A percentile compares a stretch with the other conserved stretches of the same genome.
Conservation (phyloP, 225 moss, liverwort and hornwort genomes). For the Sphagnum contortum region DNA sequence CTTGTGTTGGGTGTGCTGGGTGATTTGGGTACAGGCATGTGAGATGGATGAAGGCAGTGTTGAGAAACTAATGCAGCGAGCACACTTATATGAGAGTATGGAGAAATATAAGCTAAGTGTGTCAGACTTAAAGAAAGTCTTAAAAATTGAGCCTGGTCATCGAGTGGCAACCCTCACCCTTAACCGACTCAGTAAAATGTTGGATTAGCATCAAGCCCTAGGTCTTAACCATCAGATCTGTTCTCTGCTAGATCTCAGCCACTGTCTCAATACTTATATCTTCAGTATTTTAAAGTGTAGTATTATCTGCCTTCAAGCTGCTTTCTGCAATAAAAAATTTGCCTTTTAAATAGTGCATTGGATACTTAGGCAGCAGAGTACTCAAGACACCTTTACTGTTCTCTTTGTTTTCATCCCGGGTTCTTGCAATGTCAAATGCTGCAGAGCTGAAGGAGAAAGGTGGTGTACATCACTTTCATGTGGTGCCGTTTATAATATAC, state of each 20-base stretch:
- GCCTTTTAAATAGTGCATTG: neutral
- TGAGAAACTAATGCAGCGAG: constrained; percentile 74
- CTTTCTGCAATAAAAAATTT: neutral
- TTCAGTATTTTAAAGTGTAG: neutral
- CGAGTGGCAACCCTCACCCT: constrained; percentile 61
- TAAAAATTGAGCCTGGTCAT: constrained; percentile 68
- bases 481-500: neutral
- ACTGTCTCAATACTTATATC: neutral
- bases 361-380: neutral
- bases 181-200: constrained; percentile 68
- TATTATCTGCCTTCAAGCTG: no score
- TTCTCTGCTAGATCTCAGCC: neutral
- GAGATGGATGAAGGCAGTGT: constrained; percentile 54
- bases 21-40: constrained; percentile 49
- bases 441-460: neutral
- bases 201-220: constrained; percentile 21
- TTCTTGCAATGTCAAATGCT: neutral
- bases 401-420: neutral
- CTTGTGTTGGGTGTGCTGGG: neutral
- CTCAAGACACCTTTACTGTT: neutral
- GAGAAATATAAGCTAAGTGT: constrained; percentile 90
- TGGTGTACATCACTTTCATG: neutral
- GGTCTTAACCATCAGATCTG: neutral
- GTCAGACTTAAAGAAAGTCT: constrained; percentile 63
- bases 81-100: constrained; percentile 90